Evolutionary conservation across 805 yeast species (phyloP), one percentile per base, ranked within the genome.

Genomic region (Wickerhamiella brachini): DNA sequence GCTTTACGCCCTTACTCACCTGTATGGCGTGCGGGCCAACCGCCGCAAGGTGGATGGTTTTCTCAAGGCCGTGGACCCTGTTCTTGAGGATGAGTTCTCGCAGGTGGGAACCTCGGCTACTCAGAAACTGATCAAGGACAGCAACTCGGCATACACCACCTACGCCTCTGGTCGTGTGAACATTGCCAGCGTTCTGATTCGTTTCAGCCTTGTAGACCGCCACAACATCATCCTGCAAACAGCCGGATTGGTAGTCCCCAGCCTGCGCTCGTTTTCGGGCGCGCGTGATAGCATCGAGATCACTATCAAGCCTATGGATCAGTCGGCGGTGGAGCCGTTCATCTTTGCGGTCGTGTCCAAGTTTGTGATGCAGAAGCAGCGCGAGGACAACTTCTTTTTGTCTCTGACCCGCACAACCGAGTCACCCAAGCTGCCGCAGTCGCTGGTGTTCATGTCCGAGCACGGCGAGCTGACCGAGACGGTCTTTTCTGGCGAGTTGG

Each of bases 161-260:
- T 93, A 86, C 65, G 95, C 96, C 44, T 77, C 95, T 52, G 98
- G 98, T 55, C 81, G 98, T 66, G 71, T 78, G 53, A 82, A 86
- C 65, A 75, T 93, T 54, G 79, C 79, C 54, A 73, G 77, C 51
- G 68, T 88, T 52, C 69, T 75, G 52, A 72, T 82, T 46, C 78
- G 75, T 55, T 72, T 88, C 64, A 75, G 74, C 51, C 72, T 89
- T 66, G 72, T 78, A 54, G 79, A 94, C 54, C 82, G 97, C 71
- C 89, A 86, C 65, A 90, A 89, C 68, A 60, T 83, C 26, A 71
- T 86, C 56, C 70, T 83, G 53, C 76, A 83, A 76, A 38, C 76
- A 17, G 66, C 80, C 67, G 97, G 93, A 67, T 64, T 68, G 48
- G 60, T 79, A 17, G 62, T 85, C 58, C 75, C 84, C 8, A 72